A percentile compares a stretch with the other conserved stretches of the same genome.
Evolutionary conservation across 495 filamentous ascomycete species (phyloP).

Genomic region (Darksidea phi): DNA sequence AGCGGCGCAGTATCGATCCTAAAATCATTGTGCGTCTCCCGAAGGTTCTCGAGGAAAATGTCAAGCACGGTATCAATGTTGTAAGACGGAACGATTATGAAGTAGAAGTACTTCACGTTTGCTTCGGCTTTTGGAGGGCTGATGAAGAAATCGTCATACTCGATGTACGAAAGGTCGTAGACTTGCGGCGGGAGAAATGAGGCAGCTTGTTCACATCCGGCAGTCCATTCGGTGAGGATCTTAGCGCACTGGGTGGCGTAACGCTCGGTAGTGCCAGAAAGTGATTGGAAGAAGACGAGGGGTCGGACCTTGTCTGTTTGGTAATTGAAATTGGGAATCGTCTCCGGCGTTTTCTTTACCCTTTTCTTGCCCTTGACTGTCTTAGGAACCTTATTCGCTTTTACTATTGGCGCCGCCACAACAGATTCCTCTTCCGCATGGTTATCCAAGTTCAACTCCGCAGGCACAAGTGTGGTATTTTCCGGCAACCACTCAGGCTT

Average conservation of each 20-base stretch:
- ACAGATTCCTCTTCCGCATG: conserved; percentile 24
- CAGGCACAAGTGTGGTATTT: conserved; percentile 20
- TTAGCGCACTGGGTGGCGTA: conserved; percentile 59
- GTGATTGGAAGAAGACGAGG: conserved; percentile 81
- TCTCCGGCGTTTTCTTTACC: conserved; percentile 23
- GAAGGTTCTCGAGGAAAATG: conserved; percentile 75
- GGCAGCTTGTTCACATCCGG: neutral
- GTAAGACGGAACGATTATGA: conserved; percentile 80
- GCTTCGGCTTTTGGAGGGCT: conserved; percentile 50
- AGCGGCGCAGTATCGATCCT: conserved; percentile 87
- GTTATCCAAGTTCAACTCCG: conserved; percentile 14
- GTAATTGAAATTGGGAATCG: conserved; percentile 23
- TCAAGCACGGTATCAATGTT: conserved; percentile 88
- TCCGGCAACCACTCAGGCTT: conserved; percentile 29
- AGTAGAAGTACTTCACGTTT: conserved; percentile 70
- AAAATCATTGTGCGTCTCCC: conserved; percentile 93
- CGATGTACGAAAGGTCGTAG: conserved; percentile 78
- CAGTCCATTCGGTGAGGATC: conserved; percentile 46
- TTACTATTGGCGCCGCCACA: neutral
- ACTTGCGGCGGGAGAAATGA: conserved; percentile 57
- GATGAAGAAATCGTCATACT: conserved; percentile 90
- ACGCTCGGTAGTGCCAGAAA: conserved; percentile 75
- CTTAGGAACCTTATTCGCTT: conserved; percentile 31
- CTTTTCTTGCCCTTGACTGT: conserved; percentile 29
- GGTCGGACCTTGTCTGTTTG: conserved; percentile 60